A percentile compares a stretch with the other conserved stretches of the same genome.
phyloP scores from a whole-genome alignment of 345 rosid species.

The Eutrema heterophyllum region DNA sequence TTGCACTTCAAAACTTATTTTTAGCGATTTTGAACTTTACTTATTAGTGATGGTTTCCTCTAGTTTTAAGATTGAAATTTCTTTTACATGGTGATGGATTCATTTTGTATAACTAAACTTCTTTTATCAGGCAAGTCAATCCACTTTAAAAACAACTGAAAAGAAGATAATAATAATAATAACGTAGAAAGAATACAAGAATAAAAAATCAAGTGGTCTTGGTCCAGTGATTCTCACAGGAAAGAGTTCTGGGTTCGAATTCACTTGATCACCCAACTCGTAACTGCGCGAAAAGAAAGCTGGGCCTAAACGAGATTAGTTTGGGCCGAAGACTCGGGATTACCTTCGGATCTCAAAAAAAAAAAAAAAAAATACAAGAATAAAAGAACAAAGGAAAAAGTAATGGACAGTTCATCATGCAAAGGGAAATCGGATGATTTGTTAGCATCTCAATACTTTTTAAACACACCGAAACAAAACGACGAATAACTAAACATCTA shows the following conservation, averaged over 20 bases:
- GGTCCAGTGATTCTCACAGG: too few species aligned
- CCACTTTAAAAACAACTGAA: neutral
- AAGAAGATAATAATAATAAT: neutral
- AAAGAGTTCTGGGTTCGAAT: too few species aligned
- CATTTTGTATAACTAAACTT: neutral
- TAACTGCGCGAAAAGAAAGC: too few species aligned
- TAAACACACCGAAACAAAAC: neutral
- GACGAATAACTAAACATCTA: neutral
- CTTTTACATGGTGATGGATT: neutral
- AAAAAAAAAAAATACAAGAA: neutral
- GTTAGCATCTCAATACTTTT: slow-evolving; percentile 23
- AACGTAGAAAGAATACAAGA: neutral
- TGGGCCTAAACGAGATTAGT: too few species aligned
- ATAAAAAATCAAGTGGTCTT: too few species aligned
- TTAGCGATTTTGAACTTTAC: neutral
- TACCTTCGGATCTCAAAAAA: too few species aligned
- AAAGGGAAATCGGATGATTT: neutral
- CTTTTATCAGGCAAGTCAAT: neutral
- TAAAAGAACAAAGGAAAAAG: slow-evolving; percentile 15
- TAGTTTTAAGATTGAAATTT: neutral
- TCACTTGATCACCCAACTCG: too few species aligned
- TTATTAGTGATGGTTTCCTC: neutral
- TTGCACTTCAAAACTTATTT: neutral
- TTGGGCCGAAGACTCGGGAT: too few species aligned
- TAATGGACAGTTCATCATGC: slow-evolving; percentile 20